phyloP scores from a whole-genome alignment of 2,329 filamentous ascomycete species.

The Talaromyces rugulosus region DNA sequence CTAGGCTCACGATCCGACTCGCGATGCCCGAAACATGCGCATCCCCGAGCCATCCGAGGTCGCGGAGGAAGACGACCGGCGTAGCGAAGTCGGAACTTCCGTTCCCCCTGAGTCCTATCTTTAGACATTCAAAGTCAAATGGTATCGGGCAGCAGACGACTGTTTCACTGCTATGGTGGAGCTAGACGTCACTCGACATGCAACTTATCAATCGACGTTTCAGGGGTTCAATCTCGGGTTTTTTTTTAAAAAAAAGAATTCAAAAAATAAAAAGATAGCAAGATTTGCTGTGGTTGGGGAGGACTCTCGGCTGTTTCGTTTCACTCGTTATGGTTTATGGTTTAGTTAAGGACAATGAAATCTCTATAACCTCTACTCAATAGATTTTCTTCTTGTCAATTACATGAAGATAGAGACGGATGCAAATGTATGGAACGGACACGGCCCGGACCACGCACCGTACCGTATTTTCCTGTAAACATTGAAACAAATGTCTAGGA shows the following conservation, averaged over 20 bases:
- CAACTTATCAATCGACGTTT: neutral
- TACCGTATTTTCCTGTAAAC: neutral
- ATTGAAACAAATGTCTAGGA: too few relatives aligned
- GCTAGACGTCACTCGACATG: neutral
- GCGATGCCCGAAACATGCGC: neutral
- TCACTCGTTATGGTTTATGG: neutral
- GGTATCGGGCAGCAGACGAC: neutral
- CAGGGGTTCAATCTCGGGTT: neutral
- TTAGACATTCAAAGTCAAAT: neutral
- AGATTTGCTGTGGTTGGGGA: neutral
- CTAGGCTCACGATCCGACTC: conserved; percentile 4
- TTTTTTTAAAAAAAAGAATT: too few relatives aligned
- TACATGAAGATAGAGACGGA: neutral
- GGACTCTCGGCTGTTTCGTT: neutral
- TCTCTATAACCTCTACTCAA: neutral
- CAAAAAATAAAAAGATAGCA: neutral
- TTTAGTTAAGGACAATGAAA: neutral
- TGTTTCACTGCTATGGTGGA: neutral
- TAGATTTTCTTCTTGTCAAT: too few relatives aligned
- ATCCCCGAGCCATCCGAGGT: neutral
- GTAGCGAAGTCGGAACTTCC: neutral
- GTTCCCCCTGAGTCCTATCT: neutral
- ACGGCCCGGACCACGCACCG: neutral
- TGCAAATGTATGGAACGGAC: neutral
- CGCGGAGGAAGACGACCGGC: neutral